These are phyloP conservation scores for Geotrichum cucujoidarum DNA, from an alignment of 1,139 yeast genomes.

Conservation along the genomic window DNA sequence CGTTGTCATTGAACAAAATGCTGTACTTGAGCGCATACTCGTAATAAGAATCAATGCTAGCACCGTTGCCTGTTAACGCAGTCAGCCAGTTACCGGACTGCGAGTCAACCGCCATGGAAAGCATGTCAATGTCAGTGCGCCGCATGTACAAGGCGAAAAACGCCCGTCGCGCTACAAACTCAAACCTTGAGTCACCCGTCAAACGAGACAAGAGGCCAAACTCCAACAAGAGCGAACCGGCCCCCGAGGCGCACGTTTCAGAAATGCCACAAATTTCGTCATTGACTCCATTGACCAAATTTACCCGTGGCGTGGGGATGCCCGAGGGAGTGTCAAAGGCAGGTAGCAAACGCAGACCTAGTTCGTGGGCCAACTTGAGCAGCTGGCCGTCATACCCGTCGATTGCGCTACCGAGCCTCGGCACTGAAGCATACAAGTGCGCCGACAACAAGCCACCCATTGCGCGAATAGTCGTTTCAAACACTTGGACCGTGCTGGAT, in stretches of 20 bases:
- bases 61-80: slow-evolving; percentile 74
- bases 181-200: slow-evolving; percentile 71
- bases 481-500: slow-evolving; percentile 74
- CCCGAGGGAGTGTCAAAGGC: slow-evolving; percentile 60
- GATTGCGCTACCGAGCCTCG: slow-evolving; percentile 43
- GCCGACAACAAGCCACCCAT: slow-evolving; percentile 75
- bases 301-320: slow-evolving; percentile 70
- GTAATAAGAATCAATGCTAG: slow-evolving; percentile 88
- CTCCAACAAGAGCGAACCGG: slow-evolving; percentile 76
- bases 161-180: slow-evolving; percentile 54
- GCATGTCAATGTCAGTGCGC: slow-evolving; percentile 54
- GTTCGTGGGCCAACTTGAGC: slow-evolving; percentile 60
- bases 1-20: slow-evolving; percentile 63
- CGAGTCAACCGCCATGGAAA: slow-evolving; percentile 78
- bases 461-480: slow-evolving; percentile 75
- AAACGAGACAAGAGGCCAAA: slow-evolving; percentile 66
- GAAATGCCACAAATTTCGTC: slow-evolving; percentile 32
- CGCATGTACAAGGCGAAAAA: slow-evolving; percentile 69
- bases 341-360: slow-evolving; percentile 62
- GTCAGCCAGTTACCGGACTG: slow-evolving; percentile 53
- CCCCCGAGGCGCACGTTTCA: slow-evolving; percentile 85
- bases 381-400: slow-evolving; percentile 62
- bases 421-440: slow-evolving; percentile 67
- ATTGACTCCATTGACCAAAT: slow-evolving; percentile 50
- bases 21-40: slow-evolving; percentile 81